Conservation (phyloP, 2,329 filamentous ascomycete genomes). For the Colletotrichum graminicola region DNA sequence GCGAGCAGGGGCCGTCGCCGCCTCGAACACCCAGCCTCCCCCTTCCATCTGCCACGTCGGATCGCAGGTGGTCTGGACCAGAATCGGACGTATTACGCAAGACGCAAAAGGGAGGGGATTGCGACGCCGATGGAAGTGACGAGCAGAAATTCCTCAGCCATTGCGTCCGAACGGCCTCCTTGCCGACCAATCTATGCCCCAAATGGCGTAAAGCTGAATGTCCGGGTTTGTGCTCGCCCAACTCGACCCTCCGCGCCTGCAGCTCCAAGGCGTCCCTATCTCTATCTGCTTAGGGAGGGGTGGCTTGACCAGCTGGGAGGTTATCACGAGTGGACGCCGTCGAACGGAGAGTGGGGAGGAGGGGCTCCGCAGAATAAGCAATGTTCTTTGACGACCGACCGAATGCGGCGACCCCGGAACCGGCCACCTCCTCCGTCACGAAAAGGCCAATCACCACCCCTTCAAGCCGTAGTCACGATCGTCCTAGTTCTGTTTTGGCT, state of each 20-base stretch:
- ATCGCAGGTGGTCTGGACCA: constrained; percentile 13
- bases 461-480: neutral
- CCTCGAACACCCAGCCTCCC: too few relatives aligned
- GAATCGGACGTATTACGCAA: neutral
- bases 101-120: neutral
- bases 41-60: neutral
- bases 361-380: neutral
- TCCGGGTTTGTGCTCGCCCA: too few relatives aligned
- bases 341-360: neutral
- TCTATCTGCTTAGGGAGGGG: too few relatives aligned
- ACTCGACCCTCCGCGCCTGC: neutral
- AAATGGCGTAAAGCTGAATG: neutral
- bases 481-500: neutral
- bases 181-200: neutral
- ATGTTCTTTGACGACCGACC: constrained; percentile 2
- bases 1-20: too few relatives aligned
- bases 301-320: neutral
- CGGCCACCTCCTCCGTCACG: neutral
- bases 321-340: neutral
- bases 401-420: constrained; percentile 13
- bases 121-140: too few relatives aligned
- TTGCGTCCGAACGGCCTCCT: neutral
- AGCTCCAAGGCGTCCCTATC: neutral
- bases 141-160: neutral
- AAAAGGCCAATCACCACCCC: neutral